phyloP scores from a whole-genome alignment of 2,329 filamentous ascomycete species.

The Nemania serpens region DNA sequence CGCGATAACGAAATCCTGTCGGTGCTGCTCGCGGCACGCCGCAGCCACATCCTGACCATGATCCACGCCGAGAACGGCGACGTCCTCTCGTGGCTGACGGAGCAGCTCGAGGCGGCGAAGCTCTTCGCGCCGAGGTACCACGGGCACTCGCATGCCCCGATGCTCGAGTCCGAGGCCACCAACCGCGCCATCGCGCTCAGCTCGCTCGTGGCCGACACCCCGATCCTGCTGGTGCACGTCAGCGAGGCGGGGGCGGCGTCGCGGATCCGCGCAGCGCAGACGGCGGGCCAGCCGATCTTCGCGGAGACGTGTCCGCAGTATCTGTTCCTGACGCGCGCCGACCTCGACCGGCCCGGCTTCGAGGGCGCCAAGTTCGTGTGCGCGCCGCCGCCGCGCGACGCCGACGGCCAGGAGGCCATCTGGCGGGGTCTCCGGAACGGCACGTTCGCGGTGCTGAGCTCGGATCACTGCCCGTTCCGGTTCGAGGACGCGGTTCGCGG shows the following conservation, averaged over 20 bases:
- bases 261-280: conserved; percentile 54
- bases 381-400: conserved; percentile 55
- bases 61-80: conserved; percentile 60
- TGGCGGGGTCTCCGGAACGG: conserved; percentile 56
- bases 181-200: conserved; percentile 56
- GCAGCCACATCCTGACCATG: conserved; percentile 55
- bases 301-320: conserved; percentile 63
- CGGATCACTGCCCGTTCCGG: conserved; percentile 52
- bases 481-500: conserved; percentile 52
- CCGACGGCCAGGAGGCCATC: conserved; percentile 53
- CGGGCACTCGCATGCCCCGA: conserved; percentile 52
- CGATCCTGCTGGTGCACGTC: conserved; percentile 60
- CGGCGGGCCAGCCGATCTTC: conserved; percentile 53
- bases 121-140: conserved; percentile 58
- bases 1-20: conserved; percentile 55
- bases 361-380: conserved; percentile 61
- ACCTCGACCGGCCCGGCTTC: conserved; percentile 56
- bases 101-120: conserved; percentile 53
- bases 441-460: conserved; percentile 55
- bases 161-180: conserved; percentile 58
- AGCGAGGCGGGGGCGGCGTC: conserved; percentile 51
- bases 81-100: conserved; percentile 58
- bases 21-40: conserved; percentile 53
- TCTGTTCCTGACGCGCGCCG: conserved; percentile 56
- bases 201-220: conserved; percentile 53